phyloP scores from a whole-genome alignment of 1,139 yeast species.

The Debaryomyces psychrophilus region DNA sequence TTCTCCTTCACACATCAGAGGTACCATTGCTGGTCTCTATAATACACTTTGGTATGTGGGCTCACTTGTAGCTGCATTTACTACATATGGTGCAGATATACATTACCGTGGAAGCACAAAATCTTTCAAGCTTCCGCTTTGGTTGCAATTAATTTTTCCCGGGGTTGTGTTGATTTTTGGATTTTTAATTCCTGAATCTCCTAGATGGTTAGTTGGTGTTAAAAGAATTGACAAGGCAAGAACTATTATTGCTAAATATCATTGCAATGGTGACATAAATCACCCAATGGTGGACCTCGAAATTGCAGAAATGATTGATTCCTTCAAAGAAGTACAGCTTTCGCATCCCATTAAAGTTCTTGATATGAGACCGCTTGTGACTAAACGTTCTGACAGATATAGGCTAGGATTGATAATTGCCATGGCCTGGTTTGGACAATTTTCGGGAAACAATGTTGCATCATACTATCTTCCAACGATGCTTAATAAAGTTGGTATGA shows the following conservation, averaged over 20 bases:
- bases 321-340: conserved; percentile 7
- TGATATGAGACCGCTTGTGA: conserved; percentile 14
- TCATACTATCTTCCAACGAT: conserved; percentile 25
- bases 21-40: conserved; percentile 24
- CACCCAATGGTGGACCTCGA: conserved; percentile 21
- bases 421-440: conserved; percentile 20
- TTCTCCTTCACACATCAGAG: conserved; percentile 28
- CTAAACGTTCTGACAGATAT: conserved; percentile 11
- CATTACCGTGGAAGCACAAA: conserved; percentile 21
- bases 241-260: conserved; percentile 25
- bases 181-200: conserved; percentile 60
- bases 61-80: conserved; percentile 28
- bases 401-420: conserved; percentile 12
- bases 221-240: conserved; percentile 42
- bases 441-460: conserved; percentile 24
- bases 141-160: conserved; percentile 20
- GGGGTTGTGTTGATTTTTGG: conserved; percentile 11
- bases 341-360: conserved; percentile 11
- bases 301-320: conserved; percentile 21
- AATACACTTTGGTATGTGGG: conserved; percentile 30
- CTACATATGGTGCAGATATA: conserved; percentile 27
- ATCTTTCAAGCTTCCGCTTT: conserved; percentile 21
- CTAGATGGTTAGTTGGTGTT: conserved; percentile 52
- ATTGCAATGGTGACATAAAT: conserved; percentile 23
- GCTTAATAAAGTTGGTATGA: conserved; percentile 23